Evolutionary conservation across 768 basidiomycete species (phyloP), one percentile per base, ranked within the genome.

Genomic region (Macrocybe gigantea): DNA sequence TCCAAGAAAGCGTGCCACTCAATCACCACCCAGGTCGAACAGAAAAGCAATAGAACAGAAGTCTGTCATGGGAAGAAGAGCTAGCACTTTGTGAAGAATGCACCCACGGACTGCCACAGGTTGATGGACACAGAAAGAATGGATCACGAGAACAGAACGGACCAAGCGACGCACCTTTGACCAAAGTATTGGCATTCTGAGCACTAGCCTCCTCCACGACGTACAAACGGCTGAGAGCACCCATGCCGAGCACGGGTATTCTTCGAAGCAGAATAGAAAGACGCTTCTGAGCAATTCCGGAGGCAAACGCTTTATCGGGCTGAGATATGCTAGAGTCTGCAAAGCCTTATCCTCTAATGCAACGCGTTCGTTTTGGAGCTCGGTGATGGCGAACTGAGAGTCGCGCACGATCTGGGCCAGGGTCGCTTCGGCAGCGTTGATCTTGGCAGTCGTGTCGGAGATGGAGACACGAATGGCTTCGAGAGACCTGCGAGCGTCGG

Each of bases 191-290:
- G 87, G 88, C 63, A 85, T 85, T 14, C 73, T 68, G 31, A 89
- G 65, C 3, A 78, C 78, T 37, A 86, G 69, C 44, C 73, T 69
- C 45, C 88, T 71, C 88, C 88, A 90, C 11, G 75, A 66, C 6
- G 72, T 60, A 53, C 79, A 87, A 3, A 89, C 85, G 0, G 83
- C 76, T 3, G 85, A 74, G 37, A 89, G 74, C 15, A 82, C 75
- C 88, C 88, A 90, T 6, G 84, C 83, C 57, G 78, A 80, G 57
- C 82, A 83, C n/a, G 83, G 77, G 60, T 84, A 73, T 47, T 79
- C 77, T 47, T 84, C 79, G 53, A 86, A 88, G 55, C 74, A 75
- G 65, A 78, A 77, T 51, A 79, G 59, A 58, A 91, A 91, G 56
- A 91, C 79, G 49, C 82, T 77, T 46, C 83, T 73, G 43, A 89